These are phyloP conservation scores for Metschnikowia amazonensis DNA, from an alignment of 805 yeast genomes.

Conservation along the genomic window DNA sequence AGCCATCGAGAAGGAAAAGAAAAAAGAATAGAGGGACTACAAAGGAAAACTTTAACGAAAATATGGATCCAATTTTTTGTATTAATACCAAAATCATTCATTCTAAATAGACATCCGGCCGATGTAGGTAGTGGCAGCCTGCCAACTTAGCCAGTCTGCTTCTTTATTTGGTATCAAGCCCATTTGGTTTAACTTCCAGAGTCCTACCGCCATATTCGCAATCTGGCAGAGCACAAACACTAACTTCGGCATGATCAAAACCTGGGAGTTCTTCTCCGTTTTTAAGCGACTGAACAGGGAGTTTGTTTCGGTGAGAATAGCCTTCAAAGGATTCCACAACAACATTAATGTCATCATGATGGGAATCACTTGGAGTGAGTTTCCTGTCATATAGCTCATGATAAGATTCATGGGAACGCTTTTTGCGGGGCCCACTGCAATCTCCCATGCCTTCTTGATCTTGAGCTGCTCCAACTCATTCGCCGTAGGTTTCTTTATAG, in stretches of 20 bases:
- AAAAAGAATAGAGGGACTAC: not conserved
- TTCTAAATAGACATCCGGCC: constrained; percentile 9
- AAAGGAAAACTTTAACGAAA: not conserved
- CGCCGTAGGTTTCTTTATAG: constrained; percentile 17
- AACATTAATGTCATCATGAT: constrained; percentile 86
- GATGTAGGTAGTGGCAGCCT: constrained; percentile 29
- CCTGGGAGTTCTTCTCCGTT: constrained; percentile 33
- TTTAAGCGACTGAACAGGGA: constrained; percentile 49
- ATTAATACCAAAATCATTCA: not conserved
- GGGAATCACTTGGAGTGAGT: constrained; percentile 83
- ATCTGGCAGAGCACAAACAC: constrained; percentile 47
- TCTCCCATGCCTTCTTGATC: constrained; percentile 76
- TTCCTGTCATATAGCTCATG: constrained; percentile 93
- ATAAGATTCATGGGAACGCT: constrained; percentile 81
- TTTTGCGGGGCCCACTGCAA: constrained; percentile 80
- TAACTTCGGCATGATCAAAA: constrained; percentile 41
- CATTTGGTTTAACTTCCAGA: constrained; percentile 83
- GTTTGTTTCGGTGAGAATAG: constrained; percentile 55
- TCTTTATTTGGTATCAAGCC: constrained; percentile 84
- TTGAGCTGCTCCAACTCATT: constrained; percentile 36
- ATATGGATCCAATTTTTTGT: not conserved
- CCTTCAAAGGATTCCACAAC: constrained; percentile 71
- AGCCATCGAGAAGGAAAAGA: constrained; percentile 2
- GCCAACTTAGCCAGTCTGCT: constrained; percentile 94
- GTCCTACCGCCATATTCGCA: constrained; percentile 64